phyloP scores from a whole-genome alignment of 2,329 filamentous ascomycete genomes.

The Exophiala aquamarina region DNA sequence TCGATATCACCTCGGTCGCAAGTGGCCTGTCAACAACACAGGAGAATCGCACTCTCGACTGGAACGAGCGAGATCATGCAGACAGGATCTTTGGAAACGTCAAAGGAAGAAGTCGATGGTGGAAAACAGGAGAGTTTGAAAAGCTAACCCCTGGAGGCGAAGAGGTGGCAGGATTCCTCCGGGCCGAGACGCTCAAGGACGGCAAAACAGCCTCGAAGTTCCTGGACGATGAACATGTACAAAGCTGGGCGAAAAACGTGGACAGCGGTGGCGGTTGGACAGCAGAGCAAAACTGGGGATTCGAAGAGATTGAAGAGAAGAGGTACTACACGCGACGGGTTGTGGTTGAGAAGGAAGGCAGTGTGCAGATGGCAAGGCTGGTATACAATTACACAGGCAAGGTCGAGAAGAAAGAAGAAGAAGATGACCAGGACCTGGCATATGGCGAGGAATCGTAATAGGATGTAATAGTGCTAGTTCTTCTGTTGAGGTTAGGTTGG shows the following conservation, averaged over 20 bases:
- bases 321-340: constrained; percentile 45
- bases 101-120: constrained; percentile 54
- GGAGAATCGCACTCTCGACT: constrained; percentile 60
- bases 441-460: constrained; percentile 26
- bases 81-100: constrained; percentile 81
- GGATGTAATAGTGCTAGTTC: too few relatives aligned
- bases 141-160: constrained; percentile 38
- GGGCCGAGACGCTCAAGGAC: constrained; percentile 48
- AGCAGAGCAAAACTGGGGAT: constrained; percentile 51
- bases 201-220: constrained; percentile 60
- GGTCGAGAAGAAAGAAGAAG: constrained; percentile 13
- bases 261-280: constrained; percentile 47
- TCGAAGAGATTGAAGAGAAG: constrained; percentile 42
- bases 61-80: constrained; percentile 62
- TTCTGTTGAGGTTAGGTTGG: too few relatives aligned
- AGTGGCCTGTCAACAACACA: constrained; percentile 69
- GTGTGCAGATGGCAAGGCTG: constrained; percentile 38
- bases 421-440: constrained; percentile 21
- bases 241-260: constrained; percentile 51
- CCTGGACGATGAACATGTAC: constrained; percentile 55
- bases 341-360: constrained; percentile 38
- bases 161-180: constrained; percentile 40
- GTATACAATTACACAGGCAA: constrained; percentile 40
- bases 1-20: constrained; percentile 70
- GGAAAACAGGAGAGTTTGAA: constrained; percentile 40